Conservation (phyloP, 345 rosid genomes). For the Lepidium africanum region DNA sequence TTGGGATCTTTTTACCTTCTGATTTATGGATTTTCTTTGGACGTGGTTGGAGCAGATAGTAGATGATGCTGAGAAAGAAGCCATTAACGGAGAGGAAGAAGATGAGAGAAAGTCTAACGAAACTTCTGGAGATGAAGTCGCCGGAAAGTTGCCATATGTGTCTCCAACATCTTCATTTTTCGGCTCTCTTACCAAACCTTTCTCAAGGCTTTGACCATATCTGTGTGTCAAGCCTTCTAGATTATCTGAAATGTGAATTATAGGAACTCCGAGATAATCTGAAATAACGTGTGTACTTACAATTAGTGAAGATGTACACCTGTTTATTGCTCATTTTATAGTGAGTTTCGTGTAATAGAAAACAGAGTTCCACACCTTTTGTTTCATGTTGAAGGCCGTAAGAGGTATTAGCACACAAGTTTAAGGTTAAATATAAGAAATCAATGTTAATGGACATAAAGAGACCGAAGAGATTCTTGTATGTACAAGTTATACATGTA, state of each 20-base stretch:
- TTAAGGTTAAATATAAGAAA: slow-evolving; percentile 1
- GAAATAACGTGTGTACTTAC: not conserved
- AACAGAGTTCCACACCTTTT: not conserved
- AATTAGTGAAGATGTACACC: not conserved
- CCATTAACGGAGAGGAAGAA: slow-evolving; percentile 24
- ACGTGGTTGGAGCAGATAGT: slow-evolving; percentile 29
- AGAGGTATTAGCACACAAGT: not conserved
- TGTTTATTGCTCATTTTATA: not conserved
- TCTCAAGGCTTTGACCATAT: slow-evolving; percentile 18
- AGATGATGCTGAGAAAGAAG: slow-evolving; percentile 48
- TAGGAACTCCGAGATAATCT: not conserved
- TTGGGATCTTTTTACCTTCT: not conserved
- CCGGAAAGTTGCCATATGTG: slow-evolving; percentile 7
- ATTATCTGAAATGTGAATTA: not conserved
- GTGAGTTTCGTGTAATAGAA: not conserved
- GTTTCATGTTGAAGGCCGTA: not conserved
- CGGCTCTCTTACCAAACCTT: slow-evolving; percentile 16
- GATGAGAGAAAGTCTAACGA: not conserved
- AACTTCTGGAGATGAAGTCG: not conserved
- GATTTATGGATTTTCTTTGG: not conserved
- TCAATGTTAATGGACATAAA: slow-evolving; percentile 5
- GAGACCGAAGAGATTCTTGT: slow-evolving; percentile 2
- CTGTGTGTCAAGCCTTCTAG: not conserved
- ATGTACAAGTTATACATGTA: slow-evolving; percentile 26
- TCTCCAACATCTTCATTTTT: slow-evolving; percentile 20